phyloP scores from a whole-genome alignment of 2,329 filamentous ascomycete genomes.

The Anisogramma anomala region DNA sequence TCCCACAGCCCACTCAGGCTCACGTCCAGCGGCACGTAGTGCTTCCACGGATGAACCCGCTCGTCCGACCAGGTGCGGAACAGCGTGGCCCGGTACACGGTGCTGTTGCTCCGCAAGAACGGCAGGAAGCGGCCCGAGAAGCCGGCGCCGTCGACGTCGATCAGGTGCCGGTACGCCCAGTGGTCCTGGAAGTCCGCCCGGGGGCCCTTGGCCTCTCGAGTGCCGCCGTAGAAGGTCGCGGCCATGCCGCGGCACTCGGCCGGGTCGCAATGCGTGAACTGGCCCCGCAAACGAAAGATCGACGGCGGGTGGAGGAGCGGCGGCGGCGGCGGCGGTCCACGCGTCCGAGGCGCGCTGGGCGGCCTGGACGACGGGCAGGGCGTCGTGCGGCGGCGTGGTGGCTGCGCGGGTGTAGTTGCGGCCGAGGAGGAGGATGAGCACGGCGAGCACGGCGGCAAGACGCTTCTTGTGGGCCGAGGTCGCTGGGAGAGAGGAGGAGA shows the following conservation, averaged over 20 bases:
- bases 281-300: slow-evolving; percentile 31
- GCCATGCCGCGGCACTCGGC: slow-evolving; percentile 24
- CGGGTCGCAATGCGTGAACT: slow-evolving; percentile 23
- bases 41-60: slow-evolving; percentile 48
- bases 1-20: slow-evolving; percentile 21
- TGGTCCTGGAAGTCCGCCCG: slow-evolving; percentile 25
- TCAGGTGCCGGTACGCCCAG: slow-evolving; percentile 40
- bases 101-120: slow-evolving; percentile 38
- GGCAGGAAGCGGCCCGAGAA: slow-evolving; percentile 38
- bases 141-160: slow-evolving; percentile 46
- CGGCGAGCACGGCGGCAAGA: neutral
- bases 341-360: slow-evolving; percentile 10
- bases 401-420: neutral
- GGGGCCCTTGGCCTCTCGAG: slow-evolving; percentile 15
- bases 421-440: neutral
- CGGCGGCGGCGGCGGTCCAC: slow-evolving; percentile 46
- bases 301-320: slow-evolving; percentile 22
- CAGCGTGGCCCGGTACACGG: slow-evolving; percentile 48
- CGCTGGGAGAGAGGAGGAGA: too few species aligned
- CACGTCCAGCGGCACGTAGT: slow-evolving; percentile 51
- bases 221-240: slow-evolving; percentile 22
- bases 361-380: neutral
- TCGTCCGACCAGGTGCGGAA: slow-evolving; percentile 56
- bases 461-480: slow-evolving; percentile 1
- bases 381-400: neutral